Percentiles rank a stretch among this genome's conserved stretches.
Conservation (phyloP, 2,329 filamentous ascomycete genomes). For the Coniosporium tulheliwenetii region DNA sequence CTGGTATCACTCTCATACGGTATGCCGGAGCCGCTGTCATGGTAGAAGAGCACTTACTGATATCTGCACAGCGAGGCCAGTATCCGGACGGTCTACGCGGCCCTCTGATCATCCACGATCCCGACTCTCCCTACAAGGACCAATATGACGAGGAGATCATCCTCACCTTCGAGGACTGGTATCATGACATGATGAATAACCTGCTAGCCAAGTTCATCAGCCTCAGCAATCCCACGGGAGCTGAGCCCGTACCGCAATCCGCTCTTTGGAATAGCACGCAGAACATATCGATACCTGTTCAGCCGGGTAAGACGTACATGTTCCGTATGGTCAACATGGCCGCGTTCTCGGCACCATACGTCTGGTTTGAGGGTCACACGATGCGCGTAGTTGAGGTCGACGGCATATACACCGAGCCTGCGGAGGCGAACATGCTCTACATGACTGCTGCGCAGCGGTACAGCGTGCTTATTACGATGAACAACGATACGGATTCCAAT, state of each 20-base stretch:
- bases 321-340: slow-evolving; percentile 56
- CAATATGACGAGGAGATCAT: slow-evolving; percentile 43
- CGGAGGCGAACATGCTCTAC: slow-evolving; percentile 43
- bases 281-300: slow-evolving; percentile 25
- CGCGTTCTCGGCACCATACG: slow-evolving; percentile 56
- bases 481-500: slow-evolving; percentile 34
- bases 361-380: slow-evolving; percentile 52
- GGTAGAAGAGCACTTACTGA: background rate
- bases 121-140: slow-evolving; percentile 33
- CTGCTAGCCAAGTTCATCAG: slow-evolving; percentile 40
- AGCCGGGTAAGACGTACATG: slow-evolving; percentile 44
- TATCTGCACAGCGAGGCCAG: slow-evolving; percentile 33
- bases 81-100: slow-evolving; percentile 56
- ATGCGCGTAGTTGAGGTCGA: slow-evolving; percentile 55
- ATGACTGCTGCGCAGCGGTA: slow-evolving; percentile 58
- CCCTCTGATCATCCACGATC: slow-evolving; percentile 49
- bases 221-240: slow-evolving; percentile 37
- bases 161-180: slow-evolving; percentile 44
- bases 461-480: slow-evolving; percentile 47
- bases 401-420: slow-evolving; percentile 48
- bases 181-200: slow-evolving; percentile 38
- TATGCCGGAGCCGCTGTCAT: too few relatives aligned
- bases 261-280: slow-evolving; percentile 49
- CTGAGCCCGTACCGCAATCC: slow-evolving; percentile 51
- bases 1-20: slow-evolving; percentile 59